Conservation (phyloP, 1,284 basidiomycete species). For the Pseudozyma pruni region DNA sequence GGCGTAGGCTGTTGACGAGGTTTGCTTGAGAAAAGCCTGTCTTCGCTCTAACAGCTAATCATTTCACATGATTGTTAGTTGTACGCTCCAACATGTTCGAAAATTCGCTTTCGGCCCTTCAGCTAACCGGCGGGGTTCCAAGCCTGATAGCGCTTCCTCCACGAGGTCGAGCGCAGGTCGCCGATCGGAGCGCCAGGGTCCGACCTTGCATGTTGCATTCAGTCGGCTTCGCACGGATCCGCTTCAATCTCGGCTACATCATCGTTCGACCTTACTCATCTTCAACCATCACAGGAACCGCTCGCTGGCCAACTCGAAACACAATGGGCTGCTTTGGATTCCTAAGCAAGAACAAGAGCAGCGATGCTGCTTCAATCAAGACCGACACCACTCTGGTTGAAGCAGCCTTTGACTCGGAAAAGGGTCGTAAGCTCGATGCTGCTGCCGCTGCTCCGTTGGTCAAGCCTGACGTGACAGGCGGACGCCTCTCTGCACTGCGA, state of each 20-base stretch:
- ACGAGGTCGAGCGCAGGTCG: background rate
- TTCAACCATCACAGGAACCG: no score
- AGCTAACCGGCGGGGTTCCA: no score
- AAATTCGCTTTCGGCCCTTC: no score
- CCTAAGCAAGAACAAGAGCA: constrained; percentile 17
- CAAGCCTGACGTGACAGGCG: constrained; percentile 40
- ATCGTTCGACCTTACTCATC: background rate
- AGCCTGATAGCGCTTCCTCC: no score
- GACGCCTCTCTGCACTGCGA: constrained; percentile 72
- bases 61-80: no score
- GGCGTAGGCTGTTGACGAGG: no score
- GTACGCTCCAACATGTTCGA: no score
- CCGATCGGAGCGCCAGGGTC: constrained; percentile 11
- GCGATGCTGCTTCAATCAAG: constrained; percentile 34
- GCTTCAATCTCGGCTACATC: background rate
- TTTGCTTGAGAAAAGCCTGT: no score
- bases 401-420: constrained; percentile 13
- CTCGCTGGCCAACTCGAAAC: background rate
- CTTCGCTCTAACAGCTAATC: no score
- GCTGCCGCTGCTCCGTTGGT: background rate
- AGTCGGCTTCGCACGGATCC: constrained; percentile 1
- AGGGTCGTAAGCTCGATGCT: constrained; percentile 12
- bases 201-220: background rate
- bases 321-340: constrained; percentile 45
- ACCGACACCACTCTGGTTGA: constrained; percentile 42